phyloP scores from a whole-genome alignment of 306 rosid species.

The Comarum palustre region DNA sequence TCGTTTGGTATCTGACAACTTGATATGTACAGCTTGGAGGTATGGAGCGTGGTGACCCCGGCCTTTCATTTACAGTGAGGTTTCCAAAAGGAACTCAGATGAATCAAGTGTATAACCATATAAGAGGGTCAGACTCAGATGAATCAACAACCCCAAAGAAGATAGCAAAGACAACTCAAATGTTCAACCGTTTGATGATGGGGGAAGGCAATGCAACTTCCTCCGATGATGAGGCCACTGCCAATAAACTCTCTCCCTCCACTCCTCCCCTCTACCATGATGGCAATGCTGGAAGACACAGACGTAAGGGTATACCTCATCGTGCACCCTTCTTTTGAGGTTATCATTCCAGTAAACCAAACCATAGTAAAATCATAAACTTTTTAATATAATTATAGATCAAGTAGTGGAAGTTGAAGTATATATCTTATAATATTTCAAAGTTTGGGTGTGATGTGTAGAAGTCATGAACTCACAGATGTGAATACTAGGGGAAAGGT shows the following conservation, averaged over 20 bases:
- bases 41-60: constrained; percentile 34
- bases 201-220: constrained; percentile 22
- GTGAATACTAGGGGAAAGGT: constrained; percentile 9
- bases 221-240: constrained; percentile 23
- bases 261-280: constrained; percentile 44
- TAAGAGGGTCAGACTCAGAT: constrained; percentile 39
- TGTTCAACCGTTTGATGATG: constrained; percentile 28
- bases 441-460: constrained; percentile 3
- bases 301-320: constrained; percentile 50
- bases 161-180: constrained; percentile 19
- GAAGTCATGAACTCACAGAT: constrained; percentile 7
- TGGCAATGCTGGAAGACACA: constrained; percentile 43
- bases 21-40: constrained; percentile 32
- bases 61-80: constrained; percentile 35
- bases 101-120: constrained; percentile 32
- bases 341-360: constrained; percentile 4
- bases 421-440: not conserved
- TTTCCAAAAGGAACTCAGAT: constrained; percentile 27
- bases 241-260: constrained; percentile 30
- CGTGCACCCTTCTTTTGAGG: constrained; percentile 41
- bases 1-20: not conserved
- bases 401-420: not conserved
- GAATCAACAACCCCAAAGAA: constrained; percentile 38
- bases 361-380: constrained; percentile 1
- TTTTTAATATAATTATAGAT: not conserved